Evolutionary conservation across 2,329 filamentous ascomycete species (phyloP).

Genomic region (Talaromyces sp.): DNA sequence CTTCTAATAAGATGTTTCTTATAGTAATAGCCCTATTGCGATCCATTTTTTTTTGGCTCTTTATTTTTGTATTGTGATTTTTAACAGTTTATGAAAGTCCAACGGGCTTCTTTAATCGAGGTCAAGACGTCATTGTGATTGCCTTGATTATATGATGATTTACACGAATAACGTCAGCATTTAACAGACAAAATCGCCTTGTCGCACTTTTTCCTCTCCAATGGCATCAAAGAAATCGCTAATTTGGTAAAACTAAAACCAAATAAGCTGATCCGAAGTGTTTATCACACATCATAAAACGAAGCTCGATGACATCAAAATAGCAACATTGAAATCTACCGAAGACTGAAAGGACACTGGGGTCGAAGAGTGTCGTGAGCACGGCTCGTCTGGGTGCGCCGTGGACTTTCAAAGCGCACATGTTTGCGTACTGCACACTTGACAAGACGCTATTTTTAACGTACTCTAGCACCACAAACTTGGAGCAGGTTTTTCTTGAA

Average conservation of each 20-base stretch:
- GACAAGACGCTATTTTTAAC: background rate
- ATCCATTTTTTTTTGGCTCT: background rate
- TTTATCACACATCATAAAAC: no score
- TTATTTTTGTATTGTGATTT: background rate
- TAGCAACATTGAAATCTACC: no score
- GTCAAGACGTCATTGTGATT: background rate
- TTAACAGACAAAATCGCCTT: background rate
- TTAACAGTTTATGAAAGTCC: background rate
- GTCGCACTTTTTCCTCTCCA: background rate
- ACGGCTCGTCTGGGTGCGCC: background rate
- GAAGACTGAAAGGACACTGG: no score
- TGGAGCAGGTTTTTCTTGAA: background rate
- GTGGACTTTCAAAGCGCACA: background rate
- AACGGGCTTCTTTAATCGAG: background rate
- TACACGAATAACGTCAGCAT: background rate
- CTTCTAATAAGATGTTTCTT: background rate
- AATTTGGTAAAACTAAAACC: no score
- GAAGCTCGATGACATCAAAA: no score
- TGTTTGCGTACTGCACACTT: background rate
- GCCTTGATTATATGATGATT: background rate
- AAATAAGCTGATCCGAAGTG: no score
- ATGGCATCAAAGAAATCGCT: background rate
- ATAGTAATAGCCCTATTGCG: background rate
- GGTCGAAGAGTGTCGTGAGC: background rate
- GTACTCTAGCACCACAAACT: background rate